phyloP scores from a whole-genome alignment of 2,329 filamentous ascomycete genomes.

The Microsporum audouinii region DNA sequence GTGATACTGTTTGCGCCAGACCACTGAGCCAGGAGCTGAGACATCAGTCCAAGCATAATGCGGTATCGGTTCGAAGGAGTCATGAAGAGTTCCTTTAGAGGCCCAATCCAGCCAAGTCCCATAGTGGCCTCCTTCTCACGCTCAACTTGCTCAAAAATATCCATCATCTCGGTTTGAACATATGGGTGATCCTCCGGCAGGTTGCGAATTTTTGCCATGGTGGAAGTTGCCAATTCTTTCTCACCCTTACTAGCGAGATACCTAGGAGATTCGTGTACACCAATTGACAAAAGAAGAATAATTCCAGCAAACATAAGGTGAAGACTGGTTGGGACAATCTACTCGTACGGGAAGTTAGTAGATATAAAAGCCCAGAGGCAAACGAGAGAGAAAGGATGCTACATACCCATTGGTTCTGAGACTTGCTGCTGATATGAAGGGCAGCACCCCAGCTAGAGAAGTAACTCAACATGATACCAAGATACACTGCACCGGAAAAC shows the following conservation, averaged over 20 bases:
- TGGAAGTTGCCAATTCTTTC: slow-evolving; percentile 35
- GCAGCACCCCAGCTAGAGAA: slow-evolving; percentile 59
- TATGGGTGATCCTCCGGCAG: slow-evolving; percentile 34
- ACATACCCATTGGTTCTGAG: slow-evolving; percentile 39
- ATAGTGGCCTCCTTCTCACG: slow-evolving; percentile 38
- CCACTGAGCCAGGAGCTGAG: slow-evolving; percentile 62
- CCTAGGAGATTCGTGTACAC: slow-evolving; percentile 58
- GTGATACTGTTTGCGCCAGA: slow-evolving; percentile 60
- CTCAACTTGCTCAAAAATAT: slow-evolving; percentile 29
- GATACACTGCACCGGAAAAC: slow-evolving; percentile 60
- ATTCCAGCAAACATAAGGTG: slow-evolving; percentile 67
- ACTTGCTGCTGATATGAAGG: slow-evolving; percentile 38
- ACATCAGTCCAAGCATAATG: slow-evolving; percentile 52
- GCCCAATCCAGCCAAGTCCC: slow-evolving; percentile 9
- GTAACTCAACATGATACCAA: slow-evolving; percentile 68
- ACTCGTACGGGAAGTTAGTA: background rate
- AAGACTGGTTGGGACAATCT: slow-evolving; percentile 55
- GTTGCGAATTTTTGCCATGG: slow-evolving; percentile 29
- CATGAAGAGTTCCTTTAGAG: slow-evolving; percentile 34
- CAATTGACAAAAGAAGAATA: slow-evolving; percentile 58
- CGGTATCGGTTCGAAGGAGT: slow-evolving; percentile 57
- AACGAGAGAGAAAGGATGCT: background rate
- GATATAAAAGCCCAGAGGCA: background rate
- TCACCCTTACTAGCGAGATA: slow-evolving; percentile 56
- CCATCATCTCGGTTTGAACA: slow-evolving; percentile 30